phyloP scores from a whole-genome alignment of 352 stramenopile genomes.

The Phytopythium boreale region DNA sequence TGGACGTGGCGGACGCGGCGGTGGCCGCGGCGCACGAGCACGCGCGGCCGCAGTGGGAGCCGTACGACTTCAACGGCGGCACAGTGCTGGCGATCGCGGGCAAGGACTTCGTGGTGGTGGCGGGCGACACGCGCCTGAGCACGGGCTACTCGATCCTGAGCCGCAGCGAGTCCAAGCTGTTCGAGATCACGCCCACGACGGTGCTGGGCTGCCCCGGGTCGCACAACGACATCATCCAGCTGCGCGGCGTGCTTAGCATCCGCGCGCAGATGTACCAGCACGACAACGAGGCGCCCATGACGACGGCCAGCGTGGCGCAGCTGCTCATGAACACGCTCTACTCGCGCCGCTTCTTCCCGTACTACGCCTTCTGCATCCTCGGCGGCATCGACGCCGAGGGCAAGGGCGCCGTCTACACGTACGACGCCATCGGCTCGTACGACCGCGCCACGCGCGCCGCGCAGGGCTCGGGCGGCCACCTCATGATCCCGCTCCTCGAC shows the following conservation, averaged over 20 bases:
- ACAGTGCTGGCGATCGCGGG: constrained; percentile 92
- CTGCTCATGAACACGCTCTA: constrained; percentile 98
- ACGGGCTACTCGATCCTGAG: constrained; percentile 97
- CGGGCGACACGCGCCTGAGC: constrained; percentile 94
- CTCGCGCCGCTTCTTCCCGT: constrained; percentile 98
- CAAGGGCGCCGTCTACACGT: constrained; percentile 97
- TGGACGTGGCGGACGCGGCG: constrained; percentile 28
- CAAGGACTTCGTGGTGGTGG: constrained; percentile 95
- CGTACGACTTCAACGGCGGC: constrained; percentile 86
- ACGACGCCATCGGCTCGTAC: constrained; percentile 96
- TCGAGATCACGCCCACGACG: constrained; percentile 64
- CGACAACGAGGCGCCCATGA: constrained; percentile 95
- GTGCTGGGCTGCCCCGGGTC: constrained; percentile 78
- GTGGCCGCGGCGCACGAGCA: constrained; percentile 34
- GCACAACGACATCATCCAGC: constrained; percentile 86
- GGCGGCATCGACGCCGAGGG: constrained; percentile 95
- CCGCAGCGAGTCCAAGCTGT: constrained; percentile 92
- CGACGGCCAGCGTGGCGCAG: constrained; percentile 92
- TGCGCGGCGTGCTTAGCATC: constrained; percentile 77
- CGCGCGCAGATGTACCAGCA: constrained; percentile 90
- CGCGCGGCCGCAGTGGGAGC: constrained; percentile 63
- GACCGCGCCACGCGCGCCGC: constrained; percentile 72
- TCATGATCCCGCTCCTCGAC: constrained; percentile 98
- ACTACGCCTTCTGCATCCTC: constrained; percentile 99
- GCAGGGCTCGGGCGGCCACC: constrained; percentile 91